Base-by-base conservation (phyloP, 257 asterid genomes). In the Gynochthodes officinalis region DNA sequence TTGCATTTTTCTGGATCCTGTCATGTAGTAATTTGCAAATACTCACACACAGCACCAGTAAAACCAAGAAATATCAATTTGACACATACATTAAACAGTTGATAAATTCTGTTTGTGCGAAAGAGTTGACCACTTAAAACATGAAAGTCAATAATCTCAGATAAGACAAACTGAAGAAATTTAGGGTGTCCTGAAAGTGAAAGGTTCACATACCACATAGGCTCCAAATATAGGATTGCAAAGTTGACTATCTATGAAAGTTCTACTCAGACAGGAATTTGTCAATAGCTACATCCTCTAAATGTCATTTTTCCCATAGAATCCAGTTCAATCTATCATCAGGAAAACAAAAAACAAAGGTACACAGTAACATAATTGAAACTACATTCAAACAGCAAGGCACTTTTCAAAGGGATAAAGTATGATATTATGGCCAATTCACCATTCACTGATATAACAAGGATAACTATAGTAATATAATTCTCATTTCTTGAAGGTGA, bases 241-340 rank as follows among this genome's bases (percentile, higher is more conserved):
- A 6, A 18, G 8, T 61, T n/a, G n/a, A n/a, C n/a, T n/a, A n/a
- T n/a, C n/a, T n/a, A n/a, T n/a, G n/a, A n/a, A n/a, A n/a, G n/a
- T n/a, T n/a, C n/a, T n/a, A n/a, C n/a, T n/a, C n/a, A n/a, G n/a
- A n/a, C n/a, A n/a, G n/a, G n/a, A n/a, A n/a, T n/a, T n/a, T n/a
- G n/a, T n/a, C n/a, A n/a, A n/a, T n/a, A n/a, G n/a, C n/a, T n/a
- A n/a, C n/a, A n/a, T n/a, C n/a, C n/a, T n/a, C n/a, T n/a, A n/a
- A n/a, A n/a, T n/a, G n/a, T n/a, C n/a, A n/a, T n/a, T 64, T 39
- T 42, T 27, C 2, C 40, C n/a, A 5, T 64, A 42, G 15, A 42
- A 43, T 25, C 39, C 18, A 64, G 49, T 42, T 42, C 54, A 32
- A 43, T 37, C 70, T 64, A 42, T 42, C 70, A 44, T 66, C 42